These are phyloP conservation scores for Macroventuria anomochaeta DNA, from an alignment of 2,329 filamentous ascomycete genomes.

Conservation along the genomic window DNA sequence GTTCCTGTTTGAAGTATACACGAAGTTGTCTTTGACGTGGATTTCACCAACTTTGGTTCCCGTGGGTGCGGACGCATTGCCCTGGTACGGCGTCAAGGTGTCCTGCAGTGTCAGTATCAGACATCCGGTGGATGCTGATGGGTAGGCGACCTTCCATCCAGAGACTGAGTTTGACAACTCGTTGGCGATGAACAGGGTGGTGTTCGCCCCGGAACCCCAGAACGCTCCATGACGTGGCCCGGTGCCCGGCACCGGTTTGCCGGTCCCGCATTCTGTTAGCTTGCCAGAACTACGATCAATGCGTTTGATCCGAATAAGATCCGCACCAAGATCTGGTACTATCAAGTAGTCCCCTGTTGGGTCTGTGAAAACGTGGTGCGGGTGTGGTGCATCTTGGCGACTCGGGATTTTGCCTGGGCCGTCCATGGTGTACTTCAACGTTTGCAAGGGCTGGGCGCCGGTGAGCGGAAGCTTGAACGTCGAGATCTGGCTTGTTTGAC, in stretches of 20 bases:
- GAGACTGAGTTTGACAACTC: constrained; percentile 44
- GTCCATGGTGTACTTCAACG: constrained; percentile 39
- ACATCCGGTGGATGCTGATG: constrained; percentile 34
- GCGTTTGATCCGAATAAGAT: constrained; percentile 61
- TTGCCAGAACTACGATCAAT: constrained; percentile 55
- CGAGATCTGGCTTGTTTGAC: constrained; percentile 39
- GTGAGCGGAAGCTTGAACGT: constrained; percentile 47
- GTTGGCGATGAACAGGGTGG: constrained; percentile 43
- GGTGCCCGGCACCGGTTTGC: constrained; percentile 53
- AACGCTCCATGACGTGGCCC: constrained; percentile 63
- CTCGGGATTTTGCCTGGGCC: constrained; percentile 52
- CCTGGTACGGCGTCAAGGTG: constrained; percentile 42
- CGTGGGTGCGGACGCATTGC: constrained; percentile 33
- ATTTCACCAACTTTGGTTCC: constrained; percentile 45
- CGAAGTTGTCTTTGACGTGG: constrained; percentile 41
- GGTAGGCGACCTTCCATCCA: constrained; percentile 40
- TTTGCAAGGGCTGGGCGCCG: constrained; percentile 36
- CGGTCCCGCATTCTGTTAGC: constrained; percentile 56
- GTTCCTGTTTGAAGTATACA: constrained; percentile 47
- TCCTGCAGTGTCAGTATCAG: constrained; percentile 39
- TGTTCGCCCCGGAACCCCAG: constrained; percentile 49
- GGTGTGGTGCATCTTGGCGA: constrained; percentile 64
- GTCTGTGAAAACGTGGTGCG: constrained; percentile 60
- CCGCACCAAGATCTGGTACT: constrained; percentile 62
- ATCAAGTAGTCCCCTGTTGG: constrained; percentile 59